phyloP scores from a whole-genome alignment of 495 filamentous ascomycete genomes.

The Parathielavia hyrcaniae region DNA sequence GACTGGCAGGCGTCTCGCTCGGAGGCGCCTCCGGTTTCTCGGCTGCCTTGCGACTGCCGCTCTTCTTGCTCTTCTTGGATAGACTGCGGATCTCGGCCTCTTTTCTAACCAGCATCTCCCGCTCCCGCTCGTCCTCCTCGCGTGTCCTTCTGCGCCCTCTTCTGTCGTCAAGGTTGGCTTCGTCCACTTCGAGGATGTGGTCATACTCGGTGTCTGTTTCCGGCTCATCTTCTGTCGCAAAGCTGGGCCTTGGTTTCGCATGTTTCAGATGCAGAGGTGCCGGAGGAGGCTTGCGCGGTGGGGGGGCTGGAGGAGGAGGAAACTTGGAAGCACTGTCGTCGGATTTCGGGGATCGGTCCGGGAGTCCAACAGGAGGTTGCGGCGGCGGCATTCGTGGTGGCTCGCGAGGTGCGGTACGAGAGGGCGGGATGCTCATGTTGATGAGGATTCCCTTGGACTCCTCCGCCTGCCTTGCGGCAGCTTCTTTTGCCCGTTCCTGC shows the following conservation, averaged over 20 bases:
- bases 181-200: constrained; percentile 62
- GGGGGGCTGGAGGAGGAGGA: constrained; percentile 45
- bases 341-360: constrained; percentile 40
- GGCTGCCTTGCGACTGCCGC: constrained; percentile 42
- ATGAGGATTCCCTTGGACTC: constrained; percentile 41
- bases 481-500: constrained; percentile 40
- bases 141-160: constrained; percentile 80
- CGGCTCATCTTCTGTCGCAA: constrained; percentile 47
- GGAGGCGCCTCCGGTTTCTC: constrained; percentile 29
- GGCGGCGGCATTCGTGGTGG: constrained; percentile 43
- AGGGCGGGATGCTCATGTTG: constrained; percentile 42
- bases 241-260: constrained; percentile 38
- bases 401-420: constrained; percentile 42
- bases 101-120: constrained; percentile 57
- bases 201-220: constrained; percentile 81
- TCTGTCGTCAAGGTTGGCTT: constrained; percentile 47
- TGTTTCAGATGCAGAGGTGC: constrained; percentile 70
- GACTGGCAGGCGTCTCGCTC: constrained; percentile 29
- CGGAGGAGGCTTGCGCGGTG: constrained; percentile 73
- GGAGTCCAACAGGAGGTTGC: constrained; percentile 35
- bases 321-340: constrained; percentile 44
- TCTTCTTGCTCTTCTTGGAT: constrained; percentile 59
- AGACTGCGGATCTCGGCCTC: constrained; percentile 59
- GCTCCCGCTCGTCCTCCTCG: constrained; percentile 77
- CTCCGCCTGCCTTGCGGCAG: constrained; percentile 37